Base-by-base conservation (phyloP, 176 grass and related monocot genomes). In the Eragrostis nindensis region DNA sequence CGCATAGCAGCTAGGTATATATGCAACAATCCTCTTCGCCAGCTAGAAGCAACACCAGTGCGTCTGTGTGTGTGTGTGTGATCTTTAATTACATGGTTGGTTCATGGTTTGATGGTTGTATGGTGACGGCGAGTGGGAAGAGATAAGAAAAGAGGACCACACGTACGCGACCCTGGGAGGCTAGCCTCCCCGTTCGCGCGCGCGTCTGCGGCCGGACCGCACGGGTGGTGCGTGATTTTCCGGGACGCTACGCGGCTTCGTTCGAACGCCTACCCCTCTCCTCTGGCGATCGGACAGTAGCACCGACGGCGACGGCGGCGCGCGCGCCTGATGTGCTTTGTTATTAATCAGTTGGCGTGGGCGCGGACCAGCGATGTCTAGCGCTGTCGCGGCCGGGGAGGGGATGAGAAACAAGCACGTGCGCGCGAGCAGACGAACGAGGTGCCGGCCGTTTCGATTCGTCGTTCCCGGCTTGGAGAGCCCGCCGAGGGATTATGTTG, bases 71-170 rank as follows among this genome's bases (percentile, higher is more conserved):
- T n/a, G 55, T 6, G 81, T 50, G 82, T 77, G 82, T 77, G 83
- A 63, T 77, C 53, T 32, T 13, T 40, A 61, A 77, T 49, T 87
- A 75, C 61, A 49, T 30, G 71, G 64, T 41, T 83, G 25, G 68
- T 69, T 82, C 57, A 53, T 89, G 32, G 42, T 1, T 61, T 61
- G 24, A 61, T 61, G 57, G 57, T 27, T 61, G 57, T 61, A 61
- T 27, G 57, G 57, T 61, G 57, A 90, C 77, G 89, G 75, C 56
- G 82, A 67, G 80, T 74, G 53, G 72, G 67, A 92, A 84, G 84
- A 78, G 92, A 98, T 95, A 95, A 95, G 92, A 80, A 89, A 95
- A 91, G 71, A 93, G 86, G 90, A 85, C 96, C 92, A 94, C 95
- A 83, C 88, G 91, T 83, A 88, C 60, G 82, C 54, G 82, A 79